Conservation (phyloP, 2,329 filamentous ascomycete genomes). For the Neopestalotiopsis sp. region DNA sequence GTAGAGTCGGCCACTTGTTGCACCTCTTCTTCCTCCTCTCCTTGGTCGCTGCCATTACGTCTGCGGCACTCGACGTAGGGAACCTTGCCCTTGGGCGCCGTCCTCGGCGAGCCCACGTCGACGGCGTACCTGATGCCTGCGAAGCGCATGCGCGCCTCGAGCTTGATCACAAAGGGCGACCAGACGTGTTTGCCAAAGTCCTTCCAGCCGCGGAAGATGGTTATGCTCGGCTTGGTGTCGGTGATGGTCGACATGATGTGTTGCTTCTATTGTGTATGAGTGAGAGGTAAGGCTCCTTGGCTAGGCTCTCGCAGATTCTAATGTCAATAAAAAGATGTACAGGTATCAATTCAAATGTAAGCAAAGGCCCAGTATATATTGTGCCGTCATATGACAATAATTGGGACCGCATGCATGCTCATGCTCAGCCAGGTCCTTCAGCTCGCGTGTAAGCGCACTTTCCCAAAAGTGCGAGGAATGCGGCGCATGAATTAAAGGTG, state of each 20-base stretch:
- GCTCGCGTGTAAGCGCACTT: neutral
- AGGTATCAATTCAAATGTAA: too few species aligned
- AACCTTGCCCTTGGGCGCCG: slow-evolving; percentile 62
- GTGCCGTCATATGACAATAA: too few species aligned
- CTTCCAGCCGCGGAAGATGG: slow-evolving; percentile 56
- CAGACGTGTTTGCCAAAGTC: slow-evolving; percentile 50
- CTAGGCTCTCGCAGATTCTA: too few species aligned
- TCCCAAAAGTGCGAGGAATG: neutral
- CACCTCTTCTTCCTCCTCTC: slow-evolving; percentile 16
- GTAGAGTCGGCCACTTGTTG: slow-evolving; percentile 53
- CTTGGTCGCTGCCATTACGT: neutral
- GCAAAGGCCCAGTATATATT: too few species aligned
- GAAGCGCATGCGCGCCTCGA: slow-evolving; percentile 66
- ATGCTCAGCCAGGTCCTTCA: neutral
- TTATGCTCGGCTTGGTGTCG: slow-evolving; percentile 32
- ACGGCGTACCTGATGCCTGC: slow-evolving; percentile 50
- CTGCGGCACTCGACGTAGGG: slow-evolving; percentile 54
- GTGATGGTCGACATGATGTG: neutral
- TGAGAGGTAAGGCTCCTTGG: too few species aligned
- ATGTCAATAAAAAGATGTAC: too few species aligned
- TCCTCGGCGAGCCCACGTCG: slow-evolving; percentile 47
- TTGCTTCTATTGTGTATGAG: neutral
- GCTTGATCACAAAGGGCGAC: slow-evolving; percentile 67
- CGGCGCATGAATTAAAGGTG: neutral
- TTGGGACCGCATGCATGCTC: too few species aligned